These are phyloP conservation scores for Fusarium cyanostomum DNA, from an alignment of 2,329 filamentous ascomycete genomes.

Conservation along the genomic window DNA sequence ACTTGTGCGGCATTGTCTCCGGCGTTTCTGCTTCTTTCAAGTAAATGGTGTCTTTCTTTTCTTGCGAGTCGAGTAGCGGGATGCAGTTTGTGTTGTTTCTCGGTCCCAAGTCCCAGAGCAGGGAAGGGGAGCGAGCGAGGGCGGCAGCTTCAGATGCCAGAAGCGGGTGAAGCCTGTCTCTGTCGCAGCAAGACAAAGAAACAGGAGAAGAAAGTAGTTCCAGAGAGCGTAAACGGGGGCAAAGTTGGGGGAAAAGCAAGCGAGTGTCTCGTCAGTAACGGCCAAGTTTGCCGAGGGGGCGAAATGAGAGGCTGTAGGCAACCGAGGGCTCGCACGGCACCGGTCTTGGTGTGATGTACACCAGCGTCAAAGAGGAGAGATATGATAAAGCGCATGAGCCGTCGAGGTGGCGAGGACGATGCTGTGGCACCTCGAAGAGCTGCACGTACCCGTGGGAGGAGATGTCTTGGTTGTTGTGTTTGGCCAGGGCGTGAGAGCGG, in stretches of 20 bases:
- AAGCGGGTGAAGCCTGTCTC: not conserved
- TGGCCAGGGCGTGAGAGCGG: not conserved
- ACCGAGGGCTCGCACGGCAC: conserved; percentile 3
- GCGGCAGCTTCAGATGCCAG: not conserved
- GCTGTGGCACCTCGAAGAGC: conserved; percentile 22
- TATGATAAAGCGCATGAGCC: conserved; percentile 7
- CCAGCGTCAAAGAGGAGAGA: not conserved
- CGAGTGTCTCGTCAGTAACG: conserved; percentile 5
- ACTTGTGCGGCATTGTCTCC: conserved; percentile 18
- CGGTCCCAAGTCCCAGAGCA: conserved; percentile 14
- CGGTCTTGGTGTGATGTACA: conserved; percentile 1
- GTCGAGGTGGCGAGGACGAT: conserved; percentile 25
- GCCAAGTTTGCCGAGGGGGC: not conserved
- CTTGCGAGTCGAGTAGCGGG: not conserved
- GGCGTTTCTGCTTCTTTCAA: not conserved
- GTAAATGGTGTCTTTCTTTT: not conserved
- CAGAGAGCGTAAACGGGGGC: not conserved
- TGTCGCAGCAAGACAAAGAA: not conserved
- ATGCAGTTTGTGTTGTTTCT: not conserved
- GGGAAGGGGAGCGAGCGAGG: conserved; percentile 2
- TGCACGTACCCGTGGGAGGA: conserved; percentile 29
- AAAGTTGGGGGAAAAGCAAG: not conserved
- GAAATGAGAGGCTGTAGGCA: conserved; percentile 3
- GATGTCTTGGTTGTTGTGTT: conserved; percentile 4
- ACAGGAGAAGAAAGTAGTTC: not conserved